Evolutionary conservation across 106 monocot species (phyloP).

Genomic region (Triglochin maritima): DNA sequence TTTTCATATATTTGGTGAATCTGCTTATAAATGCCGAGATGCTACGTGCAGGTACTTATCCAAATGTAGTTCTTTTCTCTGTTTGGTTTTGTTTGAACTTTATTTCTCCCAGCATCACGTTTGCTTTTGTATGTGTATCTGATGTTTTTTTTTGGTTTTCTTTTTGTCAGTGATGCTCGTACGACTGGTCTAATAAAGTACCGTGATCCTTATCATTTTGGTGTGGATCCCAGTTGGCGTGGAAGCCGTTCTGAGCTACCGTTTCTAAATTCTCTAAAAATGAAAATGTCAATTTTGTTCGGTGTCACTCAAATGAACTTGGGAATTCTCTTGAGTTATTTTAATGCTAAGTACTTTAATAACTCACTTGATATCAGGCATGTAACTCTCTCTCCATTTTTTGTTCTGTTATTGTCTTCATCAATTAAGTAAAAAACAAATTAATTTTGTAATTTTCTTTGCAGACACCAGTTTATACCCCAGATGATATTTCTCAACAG

Average conservation of each 20-base stretch:
- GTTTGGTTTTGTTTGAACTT: neutral
- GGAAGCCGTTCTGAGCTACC: conserved; percentile 95
- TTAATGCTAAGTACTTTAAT: conserved; percentile 83
- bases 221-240: conserved; percentile 98
- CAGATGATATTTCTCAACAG: conserved; percentile 96
- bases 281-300: conserved; percentile 98
- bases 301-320: conserved; percentile 94
- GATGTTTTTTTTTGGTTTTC: neutral
- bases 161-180: conserved; percentile 65
- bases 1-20: conserved; percentile 82
- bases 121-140: neutral
- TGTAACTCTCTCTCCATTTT: neutral
- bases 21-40: conserved; percentile 92
- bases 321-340: conserved; percentile 87
- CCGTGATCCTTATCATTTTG: conserved; percentile 83
- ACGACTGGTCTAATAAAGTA: conserved; percentile 72
- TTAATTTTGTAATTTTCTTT: neutral
- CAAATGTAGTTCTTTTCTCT: neutral
- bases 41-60: conserved; percentile 50
- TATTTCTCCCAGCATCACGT: neutral
- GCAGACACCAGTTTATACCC: conserved; percentile 86
- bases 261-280: conserved; percentile 94
- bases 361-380: conserved; percentile 79
- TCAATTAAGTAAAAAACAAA: neutral
- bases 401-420: neutral